Evolutionary conservation across 495 filamentous ascomycete genomes (phyloP).

Genomic region (Penicillium pulvis): DNA sequence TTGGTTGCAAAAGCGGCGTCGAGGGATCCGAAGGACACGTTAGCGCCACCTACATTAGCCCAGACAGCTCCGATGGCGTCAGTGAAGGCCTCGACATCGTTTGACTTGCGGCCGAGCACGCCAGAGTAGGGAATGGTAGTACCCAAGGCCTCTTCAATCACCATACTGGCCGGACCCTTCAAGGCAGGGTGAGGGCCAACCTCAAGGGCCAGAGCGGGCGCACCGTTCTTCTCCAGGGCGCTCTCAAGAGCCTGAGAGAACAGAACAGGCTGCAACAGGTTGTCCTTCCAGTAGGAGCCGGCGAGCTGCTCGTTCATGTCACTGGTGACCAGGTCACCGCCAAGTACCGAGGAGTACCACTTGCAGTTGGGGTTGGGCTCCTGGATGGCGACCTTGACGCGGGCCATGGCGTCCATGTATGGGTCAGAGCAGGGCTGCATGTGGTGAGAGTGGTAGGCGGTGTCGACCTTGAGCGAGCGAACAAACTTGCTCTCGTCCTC

Average conservation of each 20-base stretch:
- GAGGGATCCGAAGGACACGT: neutral
- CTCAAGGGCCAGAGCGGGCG: neutral
- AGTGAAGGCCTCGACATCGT: neutral
- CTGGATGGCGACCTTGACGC: neutral
- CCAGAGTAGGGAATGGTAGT: neutral
- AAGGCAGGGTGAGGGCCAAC: conserved; percentile 25
- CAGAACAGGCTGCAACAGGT: conserved; percentile 2
- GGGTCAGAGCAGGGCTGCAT: neutral
- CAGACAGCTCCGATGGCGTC: conserved; percentile 1
- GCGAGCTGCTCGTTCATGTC: neutral
- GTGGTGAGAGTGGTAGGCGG: conserved; percentile 13
- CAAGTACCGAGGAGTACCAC: neutral
- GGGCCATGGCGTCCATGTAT: neutral
- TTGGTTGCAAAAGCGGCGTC: neutral
- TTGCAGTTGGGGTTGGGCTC: conserved; percentile 1
- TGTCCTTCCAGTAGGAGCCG: conserved; percentile 6
- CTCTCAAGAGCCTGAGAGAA: conserved; percentile 2
- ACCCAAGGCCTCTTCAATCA: neutral
- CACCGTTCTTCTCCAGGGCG: neutral
- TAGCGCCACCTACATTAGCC: neutral
- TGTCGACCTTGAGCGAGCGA: conserved; percentile 29
- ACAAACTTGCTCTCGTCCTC: conserved; percentile 29
- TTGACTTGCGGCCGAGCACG: neutral
- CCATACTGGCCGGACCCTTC: neutral
- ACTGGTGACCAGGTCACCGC: conserved; percentile 25